A percentile compares a stretch with the other conserved stretches of the same genome.
Conservation (phyloP, 163 green algal genomes). For the Chlorella variabilis region DNA sequence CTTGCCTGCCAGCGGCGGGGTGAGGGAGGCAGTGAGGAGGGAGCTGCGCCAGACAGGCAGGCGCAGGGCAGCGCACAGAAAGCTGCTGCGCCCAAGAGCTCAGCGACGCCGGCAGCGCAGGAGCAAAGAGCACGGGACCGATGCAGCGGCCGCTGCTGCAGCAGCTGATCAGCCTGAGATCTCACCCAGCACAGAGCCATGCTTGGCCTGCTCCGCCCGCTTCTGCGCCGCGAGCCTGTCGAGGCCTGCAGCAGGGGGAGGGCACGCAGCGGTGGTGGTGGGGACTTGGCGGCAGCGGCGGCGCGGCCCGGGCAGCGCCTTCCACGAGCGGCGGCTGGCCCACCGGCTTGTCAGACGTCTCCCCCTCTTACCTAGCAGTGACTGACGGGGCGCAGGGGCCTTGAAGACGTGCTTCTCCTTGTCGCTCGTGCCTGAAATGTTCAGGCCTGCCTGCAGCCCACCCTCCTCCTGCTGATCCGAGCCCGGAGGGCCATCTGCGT, state of each 20-base stretch:
- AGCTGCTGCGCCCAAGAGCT: no score
- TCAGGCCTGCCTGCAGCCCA: slow-evolving; percentile 19
- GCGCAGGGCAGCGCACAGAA: no score
- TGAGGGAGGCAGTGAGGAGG: no score
- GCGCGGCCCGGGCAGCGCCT: neutral
- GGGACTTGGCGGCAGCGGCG: neutral
- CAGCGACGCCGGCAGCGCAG: no score
- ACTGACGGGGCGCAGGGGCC: slow-evolving; percentile 66
- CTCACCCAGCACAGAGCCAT: slow-evolving; percentile 39
- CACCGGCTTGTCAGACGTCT: neutral
- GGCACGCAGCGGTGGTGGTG: neutral
- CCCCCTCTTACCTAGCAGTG: slow-evolving; percentile 66
- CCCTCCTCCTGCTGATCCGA: neutral
- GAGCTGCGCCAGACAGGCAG: no score
- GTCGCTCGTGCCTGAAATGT: neutral
- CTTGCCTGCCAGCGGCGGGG: slow-evolving; percentile 56
- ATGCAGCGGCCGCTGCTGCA: no score
- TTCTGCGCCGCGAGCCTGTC: slow-evolving; percentile 82
- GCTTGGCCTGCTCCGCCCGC: slow-evolving; percentile 66
- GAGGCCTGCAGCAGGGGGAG: slow-evolving; percentile 65
- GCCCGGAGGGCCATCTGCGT: neutral
- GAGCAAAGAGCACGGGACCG: no score
- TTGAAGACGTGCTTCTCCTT: slow-evolving; percentile 73
- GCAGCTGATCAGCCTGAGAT: no score
- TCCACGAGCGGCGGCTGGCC: no score